phyloP scores from a whole-genome alignment of 2,329 filamentous ascomycete species.

The Diaporthe sp. region DNA sequence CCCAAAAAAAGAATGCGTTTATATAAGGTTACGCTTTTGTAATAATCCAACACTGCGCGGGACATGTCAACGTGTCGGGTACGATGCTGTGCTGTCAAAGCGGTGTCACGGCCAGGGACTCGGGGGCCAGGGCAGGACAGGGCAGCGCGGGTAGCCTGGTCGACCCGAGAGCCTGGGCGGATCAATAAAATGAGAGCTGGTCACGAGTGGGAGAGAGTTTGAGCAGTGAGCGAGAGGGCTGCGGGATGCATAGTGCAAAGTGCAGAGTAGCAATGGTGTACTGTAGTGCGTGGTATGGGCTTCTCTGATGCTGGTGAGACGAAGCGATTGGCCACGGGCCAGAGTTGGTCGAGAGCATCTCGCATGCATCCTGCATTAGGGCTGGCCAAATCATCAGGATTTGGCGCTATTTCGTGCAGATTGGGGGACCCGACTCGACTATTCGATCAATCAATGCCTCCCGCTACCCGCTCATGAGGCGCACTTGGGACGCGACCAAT shows the following conservation, averaged over 20 bases:
- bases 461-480: conserved; percentile 26
- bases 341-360: conserved; percentile 30
- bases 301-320: background rate
- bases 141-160: conserved; percentile 16
- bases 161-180: conserved; percentile 13
- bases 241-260: background rate
- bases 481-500: conserved; percentile 25
- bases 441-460: conserved; percentile 32
- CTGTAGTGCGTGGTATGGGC: conserved; percentile 7
- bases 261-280: background rate
- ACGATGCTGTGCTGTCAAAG: conserved; percentile 22
- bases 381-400: conserved; percentile 33
- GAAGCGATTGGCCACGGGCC: conserved; percentile 26
- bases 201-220: background rate
- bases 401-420: conserved; percentile 32
- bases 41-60: conserved; percentile 5
- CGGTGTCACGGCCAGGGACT: conserved; percentile 18
- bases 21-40: conserved; percentile 24
- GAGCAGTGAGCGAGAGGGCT: background rate
- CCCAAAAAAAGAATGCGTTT: conserved; percentile 29
- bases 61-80: conserved; percentile 23
- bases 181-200: conserved; percentile 11
- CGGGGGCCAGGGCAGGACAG: background rate
- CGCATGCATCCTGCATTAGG: conserved; percentile 31
- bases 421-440: conserved; percentile 27